phyloP scores from a whole-genome alignment of 176 grass and related monocot species.

The Zea luxurians region DNA sequence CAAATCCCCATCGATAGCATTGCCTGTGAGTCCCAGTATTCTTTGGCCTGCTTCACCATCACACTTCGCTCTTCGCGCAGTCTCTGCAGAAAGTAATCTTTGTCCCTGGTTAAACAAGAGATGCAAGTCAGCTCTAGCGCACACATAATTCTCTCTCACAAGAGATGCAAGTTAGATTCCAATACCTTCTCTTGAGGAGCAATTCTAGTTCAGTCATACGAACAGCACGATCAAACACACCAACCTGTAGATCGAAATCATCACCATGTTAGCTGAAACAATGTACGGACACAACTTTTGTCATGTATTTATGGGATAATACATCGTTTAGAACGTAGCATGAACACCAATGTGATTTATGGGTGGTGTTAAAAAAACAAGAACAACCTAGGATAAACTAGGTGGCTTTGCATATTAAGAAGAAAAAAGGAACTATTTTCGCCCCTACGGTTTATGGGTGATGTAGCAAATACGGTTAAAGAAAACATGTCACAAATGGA shows the following conservation, averaged over 20 bases:
- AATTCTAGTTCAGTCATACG: conserved; percentile 72
- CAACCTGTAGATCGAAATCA: conserved; percentile 33
- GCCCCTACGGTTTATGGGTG: not conserved
- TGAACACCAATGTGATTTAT: not conserved
- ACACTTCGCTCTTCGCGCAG: conserved; percentile 44
- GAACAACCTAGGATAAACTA: not conserved
- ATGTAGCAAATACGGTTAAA: not conserved
- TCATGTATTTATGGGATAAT: not conserved
- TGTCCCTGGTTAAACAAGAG: conserved; percentile 40
- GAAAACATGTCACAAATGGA: not conserved
- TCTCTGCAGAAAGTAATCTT: conserved; percentile 61
- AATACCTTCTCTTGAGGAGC: conserved; percentile 56
- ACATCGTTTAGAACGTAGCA: not conserved
- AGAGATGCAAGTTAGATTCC: not conserved
- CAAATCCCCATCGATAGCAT: conserved; percentile 57
- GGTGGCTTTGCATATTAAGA: not conserved
- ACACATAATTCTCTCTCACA: not conserved
- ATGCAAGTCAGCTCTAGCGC: not conserved
- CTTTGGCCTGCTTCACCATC: conserved; percentile 76
- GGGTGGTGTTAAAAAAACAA: not conserved
- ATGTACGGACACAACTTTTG: not conserved
- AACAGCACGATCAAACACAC: conserved; percentile 51
- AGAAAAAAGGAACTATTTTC: not conserved
- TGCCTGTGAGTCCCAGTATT: conserved; percentile 73
- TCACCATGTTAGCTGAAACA: too few relatives aligned